Base-by-base conservation (phyloP, 768 basidiomycete genomes). In the Leccinum broughii region DNA sequence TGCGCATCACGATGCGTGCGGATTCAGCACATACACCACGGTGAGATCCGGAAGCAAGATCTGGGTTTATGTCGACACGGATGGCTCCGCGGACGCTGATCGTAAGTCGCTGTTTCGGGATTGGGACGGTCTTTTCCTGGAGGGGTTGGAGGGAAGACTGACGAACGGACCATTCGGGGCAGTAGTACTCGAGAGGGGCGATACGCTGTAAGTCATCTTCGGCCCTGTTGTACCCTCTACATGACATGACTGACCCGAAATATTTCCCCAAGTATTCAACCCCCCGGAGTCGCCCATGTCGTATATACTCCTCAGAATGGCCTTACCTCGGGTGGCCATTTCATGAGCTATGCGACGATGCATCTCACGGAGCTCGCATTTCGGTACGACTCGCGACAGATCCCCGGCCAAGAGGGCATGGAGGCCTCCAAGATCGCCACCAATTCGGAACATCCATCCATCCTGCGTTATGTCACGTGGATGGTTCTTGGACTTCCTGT, bases 401-500 rank as follows among this genome's bases (percentile, higher is more conserved):
- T 24, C 13, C 34, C 34, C 5, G 0, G 11, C 26, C 49, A 13
- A 15, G 44, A 10, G 7, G 13, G 3, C 49, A 26, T 28, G 14
- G 20, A 50, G 7, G 22, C 22, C 6, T 26, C 44, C 3, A 22
- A 1, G 20, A 22, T 46, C 0, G 8, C 44, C 2, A 50, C 20
- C 0, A 24, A 61, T 9, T 5, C 22, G 1, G 10, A 13, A 0
- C 60, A 61, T 54, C 44, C 46, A 0, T 57, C 37, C 0, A 0
- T 54, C 0, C 3, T 32, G 17, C 3, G 24, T 2, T 57, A 54
- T 3, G 3, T 54, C 0, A 61, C 22, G 15, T 61, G 56, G 56
- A 61, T 61, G 60, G 15, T 58, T 0, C n/a, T 60, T 3, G 55
- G 30, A 1, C 51, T 60, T 20, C 51, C 51, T 2, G 11, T 22